Base-by-base conservation (phyloP, 805 yeast genomes). In the Saturnispora serradocipensis region DNA sequence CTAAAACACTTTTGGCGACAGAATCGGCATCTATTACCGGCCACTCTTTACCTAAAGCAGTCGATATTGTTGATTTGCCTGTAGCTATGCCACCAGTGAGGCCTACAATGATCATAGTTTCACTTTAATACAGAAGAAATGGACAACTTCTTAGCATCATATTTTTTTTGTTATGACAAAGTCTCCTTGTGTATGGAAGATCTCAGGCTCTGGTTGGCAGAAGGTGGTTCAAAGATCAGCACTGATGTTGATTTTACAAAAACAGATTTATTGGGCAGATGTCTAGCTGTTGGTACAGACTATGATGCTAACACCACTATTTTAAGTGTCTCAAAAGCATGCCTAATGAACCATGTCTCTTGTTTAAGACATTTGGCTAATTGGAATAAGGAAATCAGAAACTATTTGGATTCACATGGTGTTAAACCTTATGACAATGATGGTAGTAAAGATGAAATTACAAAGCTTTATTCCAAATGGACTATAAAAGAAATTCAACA, bases 31-130 rank as follows among this genome's bases (percentile, higher is more conserved):
- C 99, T 1, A 93, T 75, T 1, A 93, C 67, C 0, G 84, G 75
- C 5, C 86, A 53, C 2, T 71, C 62, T 10, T 78, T 67, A 9
- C 78, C 55, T 10, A 93, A 68, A 35, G 77, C 66, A 16, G 69
- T 62, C 0, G 97, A 87, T 0, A 87, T 97, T 0, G 98, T 91
- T 18, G 96, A 84, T 62, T 93, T 93, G 3, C 99, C 99, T n/a
- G 93, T 77, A 5, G 97, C 96, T 47, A 93, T 93, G 1, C 97
- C 97, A 2, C 99, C 99, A 0, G 99, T 93, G n/a, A 93, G 76
- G 1, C 99, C 99, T 5, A 93, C 77, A 32, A 93, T 76, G 44
- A 93, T 76, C 99, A 93, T 91, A n/a, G 8, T 25, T 35, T 27
- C 22, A 38, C 42, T 38, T 25, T 7, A 20, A 3, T n/a, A 25